Evolutionary conservation across 176 grass and related monocot species (phyloP).

Genomic region (Luzula sylvatica): DNA sequence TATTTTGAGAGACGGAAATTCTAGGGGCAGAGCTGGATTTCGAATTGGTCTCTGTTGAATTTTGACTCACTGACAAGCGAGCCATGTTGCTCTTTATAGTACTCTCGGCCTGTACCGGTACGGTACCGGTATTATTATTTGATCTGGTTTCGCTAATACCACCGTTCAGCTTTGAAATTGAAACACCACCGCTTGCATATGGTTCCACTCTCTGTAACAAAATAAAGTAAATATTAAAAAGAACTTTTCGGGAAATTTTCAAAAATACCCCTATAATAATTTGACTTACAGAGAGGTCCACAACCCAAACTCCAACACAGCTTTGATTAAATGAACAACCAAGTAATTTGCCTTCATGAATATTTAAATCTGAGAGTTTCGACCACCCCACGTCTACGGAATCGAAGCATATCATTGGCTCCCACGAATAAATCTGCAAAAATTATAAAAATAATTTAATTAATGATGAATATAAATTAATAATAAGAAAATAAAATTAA

Average conservation of each 20-base stretch:
- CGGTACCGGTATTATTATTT: conserved; percentile 24
- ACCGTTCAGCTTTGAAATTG: conserved; percentile 42
- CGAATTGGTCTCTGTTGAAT: conserved; percentile 66
- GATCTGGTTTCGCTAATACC: conserved; percentile 52
- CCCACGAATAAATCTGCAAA: conserved; percentile 87
- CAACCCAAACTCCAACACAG: conserved; percentile 99
- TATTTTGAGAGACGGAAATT: conserved; percentile 52
- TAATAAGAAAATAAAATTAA: conserved; percentile 8
- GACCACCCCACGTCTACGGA: conserved; percentile 98
- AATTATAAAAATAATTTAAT: conserved; percentile 20
- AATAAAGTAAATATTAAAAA: neutral
- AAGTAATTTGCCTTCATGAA: conserved; percentile 96
- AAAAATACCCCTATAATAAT: neutral
- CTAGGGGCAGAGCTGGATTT: conserved; percentile 44
- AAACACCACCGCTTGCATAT: conserved; percentile 43
- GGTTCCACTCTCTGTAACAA: conserved; percentile 72
- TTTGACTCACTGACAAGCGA: conserved; percentile 56
- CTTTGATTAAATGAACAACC: conserved; percentile 99
- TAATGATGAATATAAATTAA: conserved; percentile 22
- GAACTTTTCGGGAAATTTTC: no score
- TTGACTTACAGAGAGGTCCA: conserved; percentile 70
- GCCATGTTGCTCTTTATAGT: conserved; percentile 54
- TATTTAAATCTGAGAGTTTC: conserved; percentile 88
- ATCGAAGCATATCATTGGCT: conserved; percentile 88
- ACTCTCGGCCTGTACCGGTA: conserved; percentile 67